phyloP scores from a whole-genome alignment of 2,329 filamentous ascomycete species.

The Zalaria sp. region DNA sequence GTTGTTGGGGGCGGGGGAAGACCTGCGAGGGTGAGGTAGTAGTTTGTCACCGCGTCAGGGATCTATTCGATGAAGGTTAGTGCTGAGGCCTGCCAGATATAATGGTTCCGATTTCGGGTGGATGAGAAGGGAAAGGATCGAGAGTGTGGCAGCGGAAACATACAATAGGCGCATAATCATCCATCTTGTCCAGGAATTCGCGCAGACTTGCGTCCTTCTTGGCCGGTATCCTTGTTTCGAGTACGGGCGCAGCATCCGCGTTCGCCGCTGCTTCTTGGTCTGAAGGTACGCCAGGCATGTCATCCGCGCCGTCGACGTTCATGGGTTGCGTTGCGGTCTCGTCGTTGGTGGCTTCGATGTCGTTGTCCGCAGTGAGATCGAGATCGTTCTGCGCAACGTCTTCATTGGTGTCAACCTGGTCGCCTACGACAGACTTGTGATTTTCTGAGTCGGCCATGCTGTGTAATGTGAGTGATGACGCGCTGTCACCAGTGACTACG shows the following conservation, averaged over 20 bases:
- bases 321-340: not conserved
- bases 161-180: conserved; percentile 95
- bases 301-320: not conserved
- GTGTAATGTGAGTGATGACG: not conserved
- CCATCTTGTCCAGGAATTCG: conserved; percentile 92
- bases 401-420: not conserved
- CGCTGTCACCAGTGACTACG: too few species aligned
- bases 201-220: conserved; percentile 87
- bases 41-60: conserved; percentile 91
- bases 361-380: not conserved
- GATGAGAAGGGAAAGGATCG: not conserved
- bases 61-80: conserved; percentile 44
- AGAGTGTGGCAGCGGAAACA: conserved; percentile 20
- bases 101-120: not conserved
- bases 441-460: conserved; percentile 4
- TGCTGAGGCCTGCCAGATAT: not conserved
- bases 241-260: conserved; percentile 13
- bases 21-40: conserved; percentile 93
- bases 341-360: conserved; percentile 2
- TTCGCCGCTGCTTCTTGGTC: too few species aligned
- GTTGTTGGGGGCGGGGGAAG: conserved; percentile 86
- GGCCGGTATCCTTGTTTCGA: conserved; percentile 53
- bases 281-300: too few species aligned
- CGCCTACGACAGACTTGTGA: not conserved
- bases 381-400: not conserved